phyloP scores from a whole-genome alignment of 2,329 filamentous ascomycete species.

The Colletotrichum sp. region DNA sequence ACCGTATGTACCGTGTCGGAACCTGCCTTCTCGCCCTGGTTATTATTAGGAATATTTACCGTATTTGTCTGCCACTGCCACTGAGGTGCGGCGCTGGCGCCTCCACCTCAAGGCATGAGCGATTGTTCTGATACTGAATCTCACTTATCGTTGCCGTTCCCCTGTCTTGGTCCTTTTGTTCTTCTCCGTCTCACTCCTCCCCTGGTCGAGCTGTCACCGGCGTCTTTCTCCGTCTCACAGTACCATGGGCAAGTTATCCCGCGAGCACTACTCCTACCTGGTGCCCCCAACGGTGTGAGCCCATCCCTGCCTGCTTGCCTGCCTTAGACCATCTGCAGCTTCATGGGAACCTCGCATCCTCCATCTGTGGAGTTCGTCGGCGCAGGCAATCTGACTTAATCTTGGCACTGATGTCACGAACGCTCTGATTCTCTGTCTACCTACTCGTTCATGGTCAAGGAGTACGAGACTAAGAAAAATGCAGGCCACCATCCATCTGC shows the following conservation, averaged over 20 bases:
- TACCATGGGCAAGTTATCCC: not conserved
- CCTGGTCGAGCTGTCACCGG: not conserved
- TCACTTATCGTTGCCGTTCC: not conserved
- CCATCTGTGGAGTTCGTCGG: not conserved
- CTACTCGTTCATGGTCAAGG: not conserved
- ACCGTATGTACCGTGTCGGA: not conserved
- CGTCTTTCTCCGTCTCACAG: not conserved
- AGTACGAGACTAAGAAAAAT: not conserved
- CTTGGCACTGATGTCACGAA: conserved; percentile 14
- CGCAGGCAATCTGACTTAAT: not conserved
- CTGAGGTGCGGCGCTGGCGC: not conserved
- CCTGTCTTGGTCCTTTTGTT: not conserved
- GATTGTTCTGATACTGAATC: not conserved
- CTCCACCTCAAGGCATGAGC: not conserved
- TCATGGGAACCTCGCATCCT: not conserved
- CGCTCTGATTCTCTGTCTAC: not conserved
- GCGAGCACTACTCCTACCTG: not conserved
- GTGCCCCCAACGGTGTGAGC: not conserved
- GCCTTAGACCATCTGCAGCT: not conserved
- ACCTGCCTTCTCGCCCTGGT: not conserved
- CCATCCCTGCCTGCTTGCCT: not conserved
- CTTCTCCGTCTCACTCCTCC: not conserved
- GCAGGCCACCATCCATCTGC: not conserved
- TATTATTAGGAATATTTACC: not conserved
- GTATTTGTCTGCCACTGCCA: not conserved